Evolutionary conservation across 768 basidiomycete genomes (phyloP), one percentile per base, ranked within the genome.

Genomic region (Leccinum fibrillosum): DNA sequence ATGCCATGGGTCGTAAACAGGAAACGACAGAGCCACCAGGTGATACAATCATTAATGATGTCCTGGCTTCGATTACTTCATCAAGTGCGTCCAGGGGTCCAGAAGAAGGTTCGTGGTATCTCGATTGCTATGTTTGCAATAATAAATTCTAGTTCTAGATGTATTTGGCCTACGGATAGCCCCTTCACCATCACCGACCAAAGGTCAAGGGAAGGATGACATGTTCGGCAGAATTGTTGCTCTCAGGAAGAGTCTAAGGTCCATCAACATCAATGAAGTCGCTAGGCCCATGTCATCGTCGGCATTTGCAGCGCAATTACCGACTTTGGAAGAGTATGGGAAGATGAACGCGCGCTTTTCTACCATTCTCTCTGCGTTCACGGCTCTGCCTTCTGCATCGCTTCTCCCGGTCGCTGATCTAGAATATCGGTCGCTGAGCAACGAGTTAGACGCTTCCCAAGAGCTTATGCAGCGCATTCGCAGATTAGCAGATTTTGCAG

Each of bases 371-470:
- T 69, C 73, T 11, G 82, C 84, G 28, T 75, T 80, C 21, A 69
- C 77, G 8, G 57, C 68, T 7, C 69, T 93, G 13, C 85, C 86
- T 5, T 39, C 67, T 23, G 73, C 74, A 2, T 66, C 72, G 9
- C 71, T 77, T 4, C 77, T 80, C 55, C 64, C 69, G 10, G 66
- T 76, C 5, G 67, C 82, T 35, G 78, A 86, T 53, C 63, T 79
- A n/a, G 88, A 91, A 63, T 70, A 88, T n/a, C 77, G 76, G 37
- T 86, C 86, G 2, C 72, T 93, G 49, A 78, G 73, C 55, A 70
- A 68, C 25, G 90, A 94, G 56, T 58, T 90, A n/a, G 76, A 80
- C 23, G 76, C 69, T 17, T 80, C 85, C 39, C 68, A 71, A 47
- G 73, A 75, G 3, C 66, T 85, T 49, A 71, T 90, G 66, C 73